Percentiles rank a stretch among this genome's conserved stretches.
These are phyloP conservation scores for Rutidosis leptorrhynchoides DNA, from an alignment of 129 eudicot species.

Conservation along the genomic window DNA sequence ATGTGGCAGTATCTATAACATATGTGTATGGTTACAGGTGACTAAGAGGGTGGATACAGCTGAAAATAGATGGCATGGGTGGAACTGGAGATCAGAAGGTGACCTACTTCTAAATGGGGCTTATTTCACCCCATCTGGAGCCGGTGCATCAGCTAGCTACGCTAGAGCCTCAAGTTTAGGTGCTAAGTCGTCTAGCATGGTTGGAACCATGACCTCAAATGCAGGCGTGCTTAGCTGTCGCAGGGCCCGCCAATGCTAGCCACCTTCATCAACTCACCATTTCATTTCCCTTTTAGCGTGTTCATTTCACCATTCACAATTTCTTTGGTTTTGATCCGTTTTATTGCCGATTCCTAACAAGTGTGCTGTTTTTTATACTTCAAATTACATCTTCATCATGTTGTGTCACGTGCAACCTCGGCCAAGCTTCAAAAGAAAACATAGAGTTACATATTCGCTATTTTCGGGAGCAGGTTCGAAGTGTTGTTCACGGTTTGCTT, in stretches of 20 bases:
- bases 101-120: conserved; percentile 83
- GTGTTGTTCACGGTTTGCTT: conserved; percentile 49
- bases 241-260: conserved; percentile 77
- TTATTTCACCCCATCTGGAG: conserved; percentile 79
- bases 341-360: conserved; percentile 35
- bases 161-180: conserved; percentile 92
- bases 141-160: conserved; percentile 72
- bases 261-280: conserved; percentile 3
- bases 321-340: too few relatives aligned
- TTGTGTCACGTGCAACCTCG: conserved; percentile 61
- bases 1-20: too few relatives aligned
- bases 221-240: conserved; percentile 75
- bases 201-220: conserved; percentile 60
- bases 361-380: conserved; percentile 49
- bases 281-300: conserved; percentile 18
- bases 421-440: conserved; percentile 38
- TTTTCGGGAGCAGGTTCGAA: conserved; percentile 39
- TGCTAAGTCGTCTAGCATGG: conserved; percentile 79
- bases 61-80: conserved; percentile 59
- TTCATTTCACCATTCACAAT: conserved; percentile 23
- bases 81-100: conserved; percentile 97
- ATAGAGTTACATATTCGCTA: neutral
- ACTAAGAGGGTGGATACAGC: conserved; percentile 68
- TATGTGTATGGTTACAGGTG: conserved; percentile 43
- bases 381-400: conserved; percentile 17